Conservation (phyloP, 306 rosid genomes). For the Dalbergia cultrata region DNA sequence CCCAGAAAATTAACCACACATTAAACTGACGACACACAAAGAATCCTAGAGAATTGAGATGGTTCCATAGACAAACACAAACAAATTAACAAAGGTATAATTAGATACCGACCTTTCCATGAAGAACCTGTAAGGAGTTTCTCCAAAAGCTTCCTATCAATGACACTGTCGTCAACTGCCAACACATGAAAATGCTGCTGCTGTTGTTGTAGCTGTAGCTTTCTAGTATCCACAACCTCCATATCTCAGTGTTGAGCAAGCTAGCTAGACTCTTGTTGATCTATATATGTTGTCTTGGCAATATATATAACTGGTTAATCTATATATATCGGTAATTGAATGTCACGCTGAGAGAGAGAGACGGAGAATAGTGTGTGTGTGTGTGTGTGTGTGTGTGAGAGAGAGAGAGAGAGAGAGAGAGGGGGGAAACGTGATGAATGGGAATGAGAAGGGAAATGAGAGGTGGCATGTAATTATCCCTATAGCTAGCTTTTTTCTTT, state of each 20-base stretch:
- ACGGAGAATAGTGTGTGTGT: too few relatives aligned
- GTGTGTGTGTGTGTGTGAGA: too few relatives aligned
- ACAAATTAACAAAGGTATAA: too few relatives aligned
- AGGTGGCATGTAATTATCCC: slow-evolving; percentile 53
- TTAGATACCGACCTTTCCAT: slow-evolving; percentile 63
- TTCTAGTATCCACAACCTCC: slow-evolving; percentile 49
- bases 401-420: slow-evolving; percentile 30
- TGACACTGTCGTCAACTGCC: slow-evolving; percentile 90
- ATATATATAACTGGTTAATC: neutral
- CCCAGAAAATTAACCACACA: neutral
- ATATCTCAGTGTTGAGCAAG: slow-evolving; percentile 44
- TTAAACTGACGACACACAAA: neutral
- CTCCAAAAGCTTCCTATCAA: slow-evolving; percentile 85
- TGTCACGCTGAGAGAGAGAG: neutral
- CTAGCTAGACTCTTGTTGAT: neutral
- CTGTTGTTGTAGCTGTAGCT: slow-evolving; percentile 37
- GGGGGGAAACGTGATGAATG: slow-evolving; percentile 46
- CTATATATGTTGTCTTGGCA: neutral
- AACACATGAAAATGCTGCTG: slow-evolving; percentile 86
- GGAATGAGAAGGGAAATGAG: slow-evolving; percentile 46
- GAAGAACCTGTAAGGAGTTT: slow-evolving; percentile 83
- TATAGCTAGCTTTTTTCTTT: slow-evolving; percentile 21
- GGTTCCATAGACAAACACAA: neutral
- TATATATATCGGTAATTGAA: slow-evolving; percentile 20
- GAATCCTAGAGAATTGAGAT: neutral